phyloP scores from a whole-genome alignment of 2,329 filamentous ascomycete species.

The Fusarium guadeloupense region DNA sequence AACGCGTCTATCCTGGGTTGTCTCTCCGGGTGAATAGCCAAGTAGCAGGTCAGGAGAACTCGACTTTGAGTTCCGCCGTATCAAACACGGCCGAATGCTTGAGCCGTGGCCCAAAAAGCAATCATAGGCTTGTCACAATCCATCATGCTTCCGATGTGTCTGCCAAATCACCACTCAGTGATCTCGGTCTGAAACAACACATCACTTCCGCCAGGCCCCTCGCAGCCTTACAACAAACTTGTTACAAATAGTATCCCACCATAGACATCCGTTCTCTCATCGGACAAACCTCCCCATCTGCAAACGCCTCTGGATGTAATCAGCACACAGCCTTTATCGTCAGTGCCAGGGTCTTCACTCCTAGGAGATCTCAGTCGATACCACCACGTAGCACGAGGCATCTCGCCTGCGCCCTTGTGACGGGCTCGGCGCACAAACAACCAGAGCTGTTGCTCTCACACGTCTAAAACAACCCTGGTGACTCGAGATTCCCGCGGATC shows the following conservation, averaged over 20 bases:
- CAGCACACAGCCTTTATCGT: not conserved
- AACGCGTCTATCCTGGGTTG: not conserved
- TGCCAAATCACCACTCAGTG: not conserved
- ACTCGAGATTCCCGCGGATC: slow-evolving; percentile 22
- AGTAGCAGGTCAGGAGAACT: not conserved
- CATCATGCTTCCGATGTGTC: not conserved
- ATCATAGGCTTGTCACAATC: not conserved
- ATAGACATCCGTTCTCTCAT: not conserved
- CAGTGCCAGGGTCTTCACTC: not conserved
- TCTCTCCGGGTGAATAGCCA: not conserved
- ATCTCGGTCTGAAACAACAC: not conserved
- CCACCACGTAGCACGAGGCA: slow-evolving; percentile 8
- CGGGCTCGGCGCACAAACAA: slow-evolving; percentile 22
- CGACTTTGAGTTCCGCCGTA: slow-evolving; percentile 3
- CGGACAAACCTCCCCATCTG: not conserved
- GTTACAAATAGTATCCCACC: not conserved
- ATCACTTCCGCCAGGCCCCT: not conserved
- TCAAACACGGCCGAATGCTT: not conserved
- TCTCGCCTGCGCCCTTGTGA: slow-evolving; percentile 3
- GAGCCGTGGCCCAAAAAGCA: not conserved
- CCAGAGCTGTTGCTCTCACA: not conserved
- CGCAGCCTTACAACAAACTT: not conserved
- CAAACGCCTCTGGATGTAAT: not conserved
- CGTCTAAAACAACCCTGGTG: slow-evolving; percentile 1
- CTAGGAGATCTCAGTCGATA: not conserved